Evolutionary conservation across 805 yeast genomes (phyloP).

Genomic region (Candida sphagnicola): DNA sequence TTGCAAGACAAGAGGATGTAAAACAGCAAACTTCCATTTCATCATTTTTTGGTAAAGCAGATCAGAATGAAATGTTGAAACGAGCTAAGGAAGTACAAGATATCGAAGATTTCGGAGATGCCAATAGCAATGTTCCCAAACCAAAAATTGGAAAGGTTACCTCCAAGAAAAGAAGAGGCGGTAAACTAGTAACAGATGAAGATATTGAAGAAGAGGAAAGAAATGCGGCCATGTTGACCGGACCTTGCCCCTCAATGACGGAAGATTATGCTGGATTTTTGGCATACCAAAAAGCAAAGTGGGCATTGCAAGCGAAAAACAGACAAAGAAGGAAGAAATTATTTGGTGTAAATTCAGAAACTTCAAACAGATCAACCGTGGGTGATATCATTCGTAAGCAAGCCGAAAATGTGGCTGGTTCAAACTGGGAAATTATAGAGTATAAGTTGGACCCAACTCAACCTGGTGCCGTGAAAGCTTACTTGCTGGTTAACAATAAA

Average conservation of each 20-base stretch:
- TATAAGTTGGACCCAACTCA: slow-evolving; percentile 48
- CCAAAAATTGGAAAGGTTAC: slow-evolving; percentile 44
- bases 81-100: slow-evolving; percentile 43
- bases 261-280: slow-evolving; percentile 69
- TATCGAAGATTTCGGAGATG: slow-evolving; percentile 67
- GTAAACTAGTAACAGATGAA: slow-evolving; percentile 15
- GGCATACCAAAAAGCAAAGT: slow-evolving; percentile 75
- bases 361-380: slow-evolving; percentile 55
- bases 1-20: slow-evolving; percentile 58
- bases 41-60: slow-evolving; percentile 49
- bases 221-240: slow-evolving; percentile 44
- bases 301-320: slow-evolving; percentile 76
- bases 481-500: slow-evolving; percentile 62
- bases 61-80: slow-evolving; percentile 36
- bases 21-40: slow-evolving; percentile 67
- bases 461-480: slow-evolving; percentile 78
- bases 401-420: slow-evolving; percentile 72
- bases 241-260: slow-evolving; percentile 60
- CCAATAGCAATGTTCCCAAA: slow-evolving; percentile 20
- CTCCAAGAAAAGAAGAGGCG: slow-evolving; percentile 41
- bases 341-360: slow-evolving; percentile 63
- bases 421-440: slow-evolving; percentile 84
- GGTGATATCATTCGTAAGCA: slow-evolving; percentile 70
- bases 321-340: slow-evolving; percentile 68
- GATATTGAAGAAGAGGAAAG: slow-evolving; percentile 45